Evolutionary conservation across 306 rosid genomes (phyloP), one percentile per base, ranked within the genome.

Genomic region (Malus sylvestris): DNA sequence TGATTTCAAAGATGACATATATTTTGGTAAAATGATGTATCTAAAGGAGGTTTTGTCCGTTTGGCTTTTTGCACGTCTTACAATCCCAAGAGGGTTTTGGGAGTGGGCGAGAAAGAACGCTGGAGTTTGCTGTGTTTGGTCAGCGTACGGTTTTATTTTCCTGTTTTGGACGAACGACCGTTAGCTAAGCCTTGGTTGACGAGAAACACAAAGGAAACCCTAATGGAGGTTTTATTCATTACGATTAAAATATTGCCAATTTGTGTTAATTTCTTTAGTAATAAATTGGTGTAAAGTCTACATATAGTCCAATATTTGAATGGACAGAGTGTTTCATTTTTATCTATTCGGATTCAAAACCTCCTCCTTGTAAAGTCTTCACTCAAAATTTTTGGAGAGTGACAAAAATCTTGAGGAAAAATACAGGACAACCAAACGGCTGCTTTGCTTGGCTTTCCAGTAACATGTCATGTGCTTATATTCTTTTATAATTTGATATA

Each of bases 401-500:
- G 53, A 14, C 1, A 12, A 62, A 62, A 15, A 1, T 13, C 4
- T 16, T 15, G 18, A 18, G 22, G 6, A 32, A 42, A 64, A 5
- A 35, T 46, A 51, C 30, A 23, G 67, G 55, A 49, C 55, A 49
- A n/a, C 78, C 75, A 18, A 49, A 60, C 42, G 40, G 49, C 32
- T n/a, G 25, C 15, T 40, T 64, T 81, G 74, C 69, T 70, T 38
- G 69, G 29, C 81, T 71, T 81, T 71, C 61, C 64, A 71, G 67
- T 33, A 76, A 71, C 81, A 65, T 75, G 33, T 30, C 81, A 65
- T 76, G 81, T 81, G 84, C 68, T 32, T 60, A 33, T 59, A 22
- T 57, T 12, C 10, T 73, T 69, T 32, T 19, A 66, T 23, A 4
- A 25, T 13, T 27, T 61, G 53, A 45, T 10, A 46, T 46, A 10